Percentiles rank a stretch among this genome's conserved stretches.
Conservation (phyloP, 148 eudicot genomes). For the Pouteria glomerata region DNA sequence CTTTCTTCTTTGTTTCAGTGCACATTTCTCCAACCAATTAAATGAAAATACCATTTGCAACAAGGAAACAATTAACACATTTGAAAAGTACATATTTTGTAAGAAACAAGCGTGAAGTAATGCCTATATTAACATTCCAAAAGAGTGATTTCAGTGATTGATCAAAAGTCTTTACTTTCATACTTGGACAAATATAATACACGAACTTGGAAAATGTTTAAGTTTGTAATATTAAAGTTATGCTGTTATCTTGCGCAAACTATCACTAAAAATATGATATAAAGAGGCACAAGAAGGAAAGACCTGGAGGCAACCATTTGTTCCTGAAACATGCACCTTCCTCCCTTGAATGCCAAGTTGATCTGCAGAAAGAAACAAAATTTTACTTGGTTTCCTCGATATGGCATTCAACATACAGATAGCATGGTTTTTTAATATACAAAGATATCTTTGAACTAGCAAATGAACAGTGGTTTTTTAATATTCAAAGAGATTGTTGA, state of each 20-base stretch:
- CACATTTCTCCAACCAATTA: background rate
- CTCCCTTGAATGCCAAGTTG: conserved; percentile 94
- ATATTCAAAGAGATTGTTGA: background rate
- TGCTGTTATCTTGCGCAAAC: background rate
- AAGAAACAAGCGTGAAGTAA: no score
- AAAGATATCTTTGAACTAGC: conserved; percentile 1
- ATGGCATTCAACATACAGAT: background rate
- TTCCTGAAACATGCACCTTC: conserved; percentile 60
- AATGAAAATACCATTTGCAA: background rate
- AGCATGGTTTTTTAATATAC: conserved; percentile 11
- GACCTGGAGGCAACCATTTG: conserved; percentile 73
- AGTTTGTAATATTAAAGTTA: background rate
- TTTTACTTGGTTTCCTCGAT: background rate
- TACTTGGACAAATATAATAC: background rate
- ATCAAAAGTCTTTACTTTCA: background rate
- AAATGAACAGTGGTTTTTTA: conserved; percentile 22
- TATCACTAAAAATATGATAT: background rate
- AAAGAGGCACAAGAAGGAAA: conserved; percentile 9
- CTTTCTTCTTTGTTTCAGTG: background rate
- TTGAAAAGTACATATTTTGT: background rate
- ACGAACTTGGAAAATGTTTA: background rate
- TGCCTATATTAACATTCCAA: background rate
- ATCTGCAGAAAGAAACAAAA: conserved; percentile 37
- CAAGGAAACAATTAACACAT: background rate
- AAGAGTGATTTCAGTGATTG: background rate